Conservation (phyloP, 768 basidiomycete species). For the Russula earlei region DNA sequence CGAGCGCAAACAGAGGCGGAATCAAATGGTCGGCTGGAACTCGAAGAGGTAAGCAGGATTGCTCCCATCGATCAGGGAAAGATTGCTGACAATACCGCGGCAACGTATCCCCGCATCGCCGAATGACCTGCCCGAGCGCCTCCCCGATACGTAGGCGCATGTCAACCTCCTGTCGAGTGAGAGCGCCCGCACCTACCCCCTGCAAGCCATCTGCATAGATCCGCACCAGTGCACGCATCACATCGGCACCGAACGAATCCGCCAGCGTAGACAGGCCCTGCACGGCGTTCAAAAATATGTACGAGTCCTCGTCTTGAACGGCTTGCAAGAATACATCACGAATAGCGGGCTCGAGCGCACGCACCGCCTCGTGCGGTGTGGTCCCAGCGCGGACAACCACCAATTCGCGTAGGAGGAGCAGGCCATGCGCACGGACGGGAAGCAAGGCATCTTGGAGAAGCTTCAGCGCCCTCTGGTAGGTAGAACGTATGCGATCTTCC, state of each 20-base stretch:
- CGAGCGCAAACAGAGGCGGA: conserved; percentile 56
- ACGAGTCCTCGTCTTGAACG: conserved; percentile 89
- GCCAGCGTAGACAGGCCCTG: conserved; percentile 86
- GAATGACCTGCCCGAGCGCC: conserved; percentile 69
- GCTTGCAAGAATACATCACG: conserved; percentile 79
- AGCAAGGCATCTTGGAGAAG: conserved; percentile 86
- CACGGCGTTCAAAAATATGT: conserved; percentile 86
- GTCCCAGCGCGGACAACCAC: conserved; percentile 35
- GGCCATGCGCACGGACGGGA: conserved; percentile 89
- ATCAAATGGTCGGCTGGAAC: conserved; percentile 58
- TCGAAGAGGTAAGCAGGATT: conserved; percentile 16
- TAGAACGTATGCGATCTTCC: conserved; percentile 21
- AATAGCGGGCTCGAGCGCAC: conserved; percentile 71
- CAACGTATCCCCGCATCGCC: conserved; percentile 60
- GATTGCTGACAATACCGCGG: conserved; percentile 51
- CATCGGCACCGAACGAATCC: conserved; percentile 63
- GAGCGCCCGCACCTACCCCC: conserved; percentile 36
- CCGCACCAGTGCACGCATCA: conserved; percentile 55
- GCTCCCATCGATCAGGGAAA: background rate
- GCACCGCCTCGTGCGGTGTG: conserved; percentile 32
- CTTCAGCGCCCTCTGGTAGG: conserved; percentile 80
- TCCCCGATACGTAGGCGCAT: conserved; percentile 72
- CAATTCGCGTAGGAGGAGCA: conserved; percentile 72
- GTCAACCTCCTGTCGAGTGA: conserved; percentile 61
- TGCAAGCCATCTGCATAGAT: conserved; percentile 51